These are phyloP conservation scores for Ceratobasidium papillatum DNA, from an alignment of 1,284 basidiomycete genomes.

Conservation along the genomic window DNA sequence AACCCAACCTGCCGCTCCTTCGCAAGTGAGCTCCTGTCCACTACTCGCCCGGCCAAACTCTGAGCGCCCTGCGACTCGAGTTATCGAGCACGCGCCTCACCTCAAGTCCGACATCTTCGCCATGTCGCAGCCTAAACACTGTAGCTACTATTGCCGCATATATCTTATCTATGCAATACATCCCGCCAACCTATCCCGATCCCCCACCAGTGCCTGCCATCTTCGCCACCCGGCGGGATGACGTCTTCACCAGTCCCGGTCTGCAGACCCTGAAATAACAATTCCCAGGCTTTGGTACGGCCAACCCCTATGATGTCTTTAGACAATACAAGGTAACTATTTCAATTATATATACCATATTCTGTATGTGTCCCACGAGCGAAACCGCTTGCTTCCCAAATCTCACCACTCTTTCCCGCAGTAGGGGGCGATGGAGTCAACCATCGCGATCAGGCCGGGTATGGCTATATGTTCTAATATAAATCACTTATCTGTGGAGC, in stretches of 20 bases:
- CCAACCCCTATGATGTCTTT: neutral
- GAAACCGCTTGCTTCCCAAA: neutral
- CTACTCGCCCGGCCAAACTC: neutral
- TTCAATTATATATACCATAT: too few species aligned
- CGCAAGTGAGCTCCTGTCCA: conserved; percentile 19
- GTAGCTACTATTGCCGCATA: too few species aligned
- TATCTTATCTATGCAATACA: too few species aligned
- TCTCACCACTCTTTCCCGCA: neutral
- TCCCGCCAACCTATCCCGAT: too few species aligned
- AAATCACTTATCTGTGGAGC: too few species aligned
- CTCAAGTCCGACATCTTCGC: conserved; percentile 5
- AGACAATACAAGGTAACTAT: too few species aligned
- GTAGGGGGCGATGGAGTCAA: neutral
- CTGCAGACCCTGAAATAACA: too few species aligned
- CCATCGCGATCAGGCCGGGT: neutral
- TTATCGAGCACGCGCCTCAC: conserved; percentile 19
- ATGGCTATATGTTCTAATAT: neutral
- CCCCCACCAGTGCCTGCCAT: neutral
- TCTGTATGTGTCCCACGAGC: neutral
- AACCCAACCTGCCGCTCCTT: neutral
- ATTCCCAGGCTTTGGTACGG: neutral
- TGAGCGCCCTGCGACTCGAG: neutral
- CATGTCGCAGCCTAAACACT: too few species aligned
- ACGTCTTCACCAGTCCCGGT: too few species aligned
- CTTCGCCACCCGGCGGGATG: neutral